These are phyloP conservation scores for Prunus padus DNA, from an alignment of 306 rosid species.

Conservation along the genomic window DNA sequence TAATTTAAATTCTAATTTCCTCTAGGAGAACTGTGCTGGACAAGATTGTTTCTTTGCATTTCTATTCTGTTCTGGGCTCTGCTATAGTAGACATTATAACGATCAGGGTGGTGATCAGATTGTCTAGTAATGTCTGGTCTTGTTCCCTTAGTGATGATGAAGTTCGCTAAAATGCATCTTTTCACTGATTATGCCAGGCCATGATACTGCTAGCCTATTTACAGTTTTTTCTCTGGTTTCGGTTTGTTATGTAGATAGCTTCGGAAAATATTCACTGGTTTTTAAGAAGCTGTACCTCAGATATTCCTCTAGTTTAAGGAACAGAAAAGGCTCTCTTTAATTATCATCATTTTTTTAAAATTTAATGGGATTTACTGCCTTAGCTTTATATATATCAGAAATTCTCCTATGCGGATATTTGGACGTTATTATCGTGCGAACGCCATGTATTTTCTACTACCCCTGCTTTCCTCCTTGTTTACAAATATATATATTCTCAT, in stretches of 20 bases:
- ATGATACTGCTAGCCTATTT: neutral
- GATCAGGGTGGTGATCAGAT: neutral
- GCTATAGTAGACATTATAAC: neutral
- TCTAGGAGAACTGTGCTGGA: slow-evolving; percentile 20
- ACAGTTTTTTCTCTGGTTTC: neutral
- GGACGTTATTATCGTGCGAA: no score
- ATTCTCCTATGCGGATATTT: no score
- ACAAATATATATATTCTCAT: no score
- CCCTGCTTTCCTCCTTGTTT: no score
- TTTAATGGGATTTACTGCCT: neutral
- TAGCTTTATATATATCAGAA: no score
- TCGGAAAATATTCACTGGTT: neutral
- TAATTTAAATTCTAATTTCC: slow-evolving; percentile 16
- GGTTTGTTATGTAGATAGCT: neutral
- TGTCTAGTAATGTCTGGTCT: neutral
- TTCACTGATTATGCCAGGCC: neutral
- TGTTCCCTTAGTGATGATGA: neutral
- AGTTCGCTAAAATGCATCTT: neutral
- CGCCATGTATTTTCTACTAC: no score
- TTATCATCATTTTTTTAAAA: neutral
- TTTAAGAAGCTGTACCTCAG: neutral
- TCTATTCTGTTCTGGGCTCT: neutral
- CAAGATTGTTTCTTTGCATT: slow-evolving; percentile 7
- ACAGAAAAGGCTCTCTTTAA: neutral
- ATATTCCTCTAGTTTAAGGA: neutral